phyloP scores from a whole-genome alignment of 169 alveolate genomes.

The Plasmodium knowlesi region DNA sequence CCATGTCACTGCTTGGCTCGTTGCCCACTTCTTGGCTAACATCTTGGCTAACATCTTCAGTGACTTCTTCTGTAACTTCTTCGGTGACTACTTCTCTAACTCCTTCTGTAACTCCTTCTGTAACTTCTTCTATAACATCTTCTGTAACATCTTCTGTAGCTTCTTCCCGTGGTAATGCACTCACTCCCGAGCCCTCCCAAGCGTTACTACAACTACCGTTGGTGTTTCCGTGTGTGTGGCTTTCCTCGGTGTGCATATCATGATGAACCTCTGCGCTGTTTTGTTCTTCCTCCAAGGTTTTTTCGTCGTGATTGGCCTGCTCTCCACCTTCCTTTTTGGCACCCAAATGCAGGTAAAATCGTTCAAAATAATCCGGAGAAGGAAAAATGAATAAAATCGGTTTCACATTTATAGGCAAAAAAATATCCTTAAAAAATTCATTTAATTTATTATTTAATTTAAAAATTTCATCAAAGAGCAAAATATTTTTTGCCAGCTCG shows the following conservation, averaged over 20 bases:
- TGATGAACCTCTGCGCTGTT: not conserved
- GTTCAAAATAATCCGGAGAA: conserved; percentile 44
- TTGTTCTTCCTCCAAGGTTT: not conserved
- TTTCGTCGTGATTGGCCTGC: not conserved
- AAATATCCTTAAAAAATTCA: conserved; percentile 33
- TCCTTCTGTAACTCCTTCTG: not conserved
- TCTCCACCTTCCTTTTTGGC: conserved; percentile 1
- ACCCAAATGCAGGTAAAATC: conserved; percentile 29
- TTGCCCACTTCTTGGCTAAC: not conserved
- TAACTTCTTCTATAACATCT: not conserved
- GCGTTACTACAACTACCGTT: not conserved
- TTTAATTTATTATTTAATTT: conserved; percentile 44
- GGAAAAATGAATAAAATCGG: conserved; percentile 49
- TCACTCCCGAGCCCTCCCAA: not conserved
- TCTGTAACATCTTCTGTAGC: not conserved
- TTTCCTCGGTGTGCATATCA: not conserved
- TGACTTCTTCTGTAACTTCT: not conserved
- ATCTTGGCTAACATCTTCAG: not conserved
- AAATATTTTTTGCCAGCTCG: conserved; percentile 46
- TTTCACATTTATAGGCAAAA: conserved; percentile 21
- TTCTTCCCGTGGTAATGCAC: not conserved
- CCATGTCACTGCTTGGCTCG: not conserved
- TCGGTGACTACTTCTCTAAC: no score
- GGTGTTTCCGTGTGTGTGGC: not conserved
- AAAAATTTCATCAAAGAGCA: conserved; percentile 33